phyloP scores from a whole-genome alignment of 192 early-diverging fungal genomes.

The Chytriomyces sp. region DNA sequence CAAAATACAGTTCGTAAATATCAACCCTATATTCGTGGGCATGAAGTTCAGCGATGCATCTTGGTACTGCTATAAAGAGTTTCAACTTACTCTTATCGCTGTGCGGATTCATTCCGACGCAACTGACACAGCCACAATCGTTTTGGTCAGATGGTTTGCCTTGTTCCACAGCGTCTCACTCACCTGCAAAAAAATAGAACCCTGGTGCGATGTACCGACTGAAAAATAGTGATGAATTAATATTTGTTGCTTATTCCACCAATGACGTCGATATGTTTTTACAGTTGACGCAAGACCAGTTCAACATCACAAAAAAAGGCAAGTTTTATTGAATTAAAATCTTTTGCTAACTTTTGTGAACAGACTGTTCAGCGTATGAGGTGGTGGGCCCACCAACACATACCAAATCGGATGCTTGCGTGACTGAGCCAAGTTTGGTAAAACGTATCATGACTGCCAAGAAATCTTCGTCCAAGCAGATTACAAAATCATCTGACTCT shows the following conservation, averaged over 20 bases:
- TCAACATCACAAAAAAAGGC: too few relatives aligned
- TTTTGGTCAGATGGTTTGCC: not conserved
- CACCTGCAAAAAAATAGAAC: constrained; percentile 38
- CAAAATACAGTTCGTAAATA: constrained; percentile 58
- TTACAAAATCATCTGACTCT: too few relatives aligned
- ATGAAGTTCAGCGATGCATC: constrained; percentile 59
- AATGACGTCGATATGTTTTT: not conserved
- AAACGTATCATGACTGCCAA: too few relatives aligned
- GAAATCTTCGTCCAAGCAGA: too few relatives aligned
- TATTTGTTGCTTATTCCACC: constrained; percentile 54
- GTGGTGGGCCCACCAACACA: too few relatives aligned
- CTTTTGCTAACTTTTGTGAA: too few relatives aligned
- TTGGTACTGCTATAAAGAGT: constrained; percentile 47
- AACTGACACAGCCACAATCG: not conserved
- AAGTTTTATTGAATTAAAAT: too few relatives aligned
- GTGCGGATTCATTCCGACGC: not conserved
- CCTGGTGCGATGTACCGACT: constrained; percentile 59
- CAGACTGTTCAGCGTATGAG: too few relatives aligned
- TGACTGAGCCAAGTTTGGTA: too few relatives aligned
- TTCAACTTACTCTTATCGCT: constrained; percentile 46
- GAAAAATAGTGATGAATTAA: constrained; percentile 52
- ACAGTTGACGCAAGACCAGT: too few relatives aligned
- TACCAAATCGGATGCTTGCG: too few relatives aligned
- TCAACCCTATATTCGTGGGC: constrained; percentile 62
- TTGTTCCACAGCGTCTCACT: not conserved